Evolutionary conservation across 805 yeast genomes (phyloP), one percentile per base, ranked within the genome.

Genomic region (Hanseniaspora lachancei): DNA sequence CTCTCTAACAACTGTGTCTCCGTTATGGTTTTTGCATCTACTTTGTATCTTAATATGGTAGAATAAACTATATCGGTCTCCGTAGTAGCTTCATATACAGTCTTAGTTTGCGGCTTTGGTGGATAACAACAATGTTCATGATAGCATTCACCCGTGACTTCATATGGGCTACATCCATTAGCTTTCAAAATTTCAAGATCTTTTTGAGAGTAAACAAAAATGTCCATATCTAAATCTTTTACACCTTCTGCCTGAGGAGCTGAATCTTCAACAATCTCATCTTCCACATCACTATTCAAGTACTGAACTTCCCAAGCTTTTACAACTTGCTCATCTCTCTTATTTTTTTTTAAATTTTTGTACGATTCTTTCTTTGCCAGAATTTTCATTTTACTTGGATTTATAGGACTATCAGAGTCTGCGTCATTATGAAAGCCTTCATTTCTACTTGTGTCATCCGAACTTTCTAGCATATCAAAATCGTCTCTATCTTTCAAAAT

Each of bases 11-110:
- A 24, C 46, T 62, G 64, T 5, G 67, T 64, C 50, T 63, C 65
- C 0, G 66, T 63, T n/a, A 57, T 54, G 1, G 66, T 63, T 8
- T 49, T 55, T 21, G 58, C 38, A 55, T 60, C 63, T 18, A 58
- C 49, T 46, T 57, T 60, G 39, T 59, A 59, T 53, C 60, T 60
- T 5, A 61, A 58, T 53, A 56, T 57, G 5, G 66, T 61, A 16
- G 47, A 48, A n/a, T 60, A 52, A 23, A 60, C 57, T 34, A 59
- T 59, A 18, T 63, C 62, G 5, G 62, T 54, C 9, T 61, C 65
- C 0, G 69, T 66, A 1, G 63, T 58, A 5, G 70, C 68, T 23
- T 59, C 52, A 43, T 62, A 62, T 12, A 66, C 64, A 36, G 66
- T 64, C 36, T 65, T 66, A 49, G 64, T 68, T 4, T 68, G 63